phyloP scores from a whole-genome alignment of 1,139 yeast species.

The Magnusiomyces suaveolens region DNA sequence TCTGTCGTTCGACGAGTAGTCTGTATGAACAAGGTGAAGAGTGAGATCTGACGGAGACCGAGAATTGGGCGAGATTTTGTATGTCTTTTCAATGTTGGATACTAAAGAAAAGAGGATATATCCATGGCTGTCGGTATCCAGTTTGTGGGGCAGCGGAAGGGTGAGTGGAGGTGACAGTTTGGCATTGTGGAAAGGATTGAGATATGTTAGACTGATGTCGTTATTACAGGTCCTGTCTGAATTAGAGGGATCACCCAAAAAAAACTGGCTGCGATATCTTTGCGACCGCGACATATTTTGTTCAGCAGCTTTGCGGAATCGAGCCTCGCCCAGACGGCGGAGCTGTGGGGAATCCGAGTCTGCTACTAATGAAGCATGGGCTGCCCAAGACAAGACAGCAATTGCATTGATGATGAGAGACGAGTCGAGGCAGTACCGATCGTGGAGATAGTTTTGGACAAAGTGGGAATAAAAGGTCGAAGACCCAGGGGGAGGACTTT shows the following conservation, averaged over 20 bases:
- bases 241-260: constrained; percentile 19
- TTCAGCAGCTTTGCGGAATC: constrained; percentile 63
- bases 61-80: constrained; percentile 66
- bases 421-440: not conserved
- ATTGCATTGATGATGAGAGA: constrained; percentile 7
- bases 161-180: not conserved
- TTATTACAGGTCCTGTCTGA: constrained; percentile 17
- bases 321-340: constrained; percentile 50
- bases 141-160: not conserved
- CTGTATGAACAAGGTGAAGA: constrained; percentile 49
- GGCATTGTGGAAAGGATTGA: not conserved
- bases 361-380: constrained; percentile 79
- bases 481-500: not conserved
- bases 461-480: not conserved
- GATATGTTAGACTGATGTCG: constrained; percentile 5
- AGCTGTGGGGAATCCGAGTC: constrained; percentile 64
- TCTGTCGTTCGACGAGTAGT: constrained; percentile 31
- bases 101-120: constrained; percentile 61
- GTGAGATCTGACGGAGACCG: constrained; percentile 38
- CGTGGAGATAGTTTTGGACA: not conserved
- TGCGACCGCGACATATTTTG: constrained; percentile 43
- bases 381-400: constrained; percentile 75
- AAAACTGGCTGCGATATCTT: constrained; percentile 39
- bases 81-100: constrained; percentile 54
- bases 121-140: constrained; percentile 39